phyloP scores from a whole-genome alignment of 2,329 filamentous ascomycete genomes.

The Penicillium griseofulvum region DNA sequence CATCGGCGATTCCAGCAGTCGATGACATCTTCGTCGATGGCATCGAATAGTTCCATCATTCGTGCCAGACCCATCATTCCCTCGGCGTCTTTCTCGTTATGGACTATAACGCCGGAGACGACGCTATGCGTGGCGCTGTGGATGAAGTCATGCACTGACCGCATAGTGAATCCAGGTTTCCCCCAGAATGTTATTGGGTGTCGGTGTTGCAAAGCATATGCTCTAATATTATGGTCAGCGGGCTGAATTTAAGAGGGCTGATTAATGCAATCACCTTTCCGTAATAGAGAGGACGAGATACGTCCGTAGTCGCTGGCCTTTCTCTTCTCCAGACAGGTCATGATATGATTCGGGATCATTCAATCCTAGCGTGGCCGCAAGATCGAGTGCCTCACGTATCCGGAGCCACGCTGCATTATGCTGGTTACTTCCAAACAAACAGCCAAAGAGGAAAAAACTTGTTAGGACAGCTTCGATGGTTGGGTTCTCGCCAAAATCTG shows the following conservation, averaged over 20 bases:
- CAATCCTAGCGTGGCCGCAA: constrained; percentile 41
- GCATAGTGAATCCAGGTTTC: constrained; percentile 40
- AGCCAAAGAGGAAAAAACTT: constrained; percentile 74
- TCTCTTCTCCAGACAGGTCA: constrained; percentile 36
- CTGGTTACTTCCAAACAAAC: constrained; percentile 67
- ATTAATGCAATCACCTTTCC: constrained; percentile 27
- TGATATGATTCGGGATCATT: constrained; percentile 42
- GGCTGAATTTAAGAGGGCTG: not conserved
- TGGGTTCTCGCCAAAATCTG: constrained; percentile 42
- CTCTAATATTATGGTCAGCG: constrained; percentile 25
- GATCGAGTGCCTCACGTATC: constrained; percentile 63
- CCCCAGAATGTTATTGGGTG: constrained; percentile 45
- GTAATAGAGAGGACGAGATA: constrained; percentile 40
- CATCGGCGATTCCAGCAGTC: constrained; percentile 49
- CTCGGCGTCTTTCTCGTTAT: constrained; percentile 44
- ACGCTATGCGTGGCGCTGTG: constrained; percentile 36
- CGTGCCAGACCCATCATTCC: constrained; percentile 45
- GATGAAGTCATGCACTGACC: constrained; percentile 43
- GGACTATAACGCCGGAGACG: constrained; percentile 42
- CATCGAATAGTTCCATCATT: constrained; percentile 46
- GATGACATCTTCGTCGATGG: constrained; percentile 45
- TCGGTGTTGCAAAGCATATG: constrained; percentile 44
- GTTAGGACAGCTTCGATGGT: constrained; percentile 54
- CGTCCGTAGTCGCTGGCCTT: constrained; percentile 39
- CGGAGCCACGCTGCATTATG: constrained; percentile 77